These are phyloP conservation scores for Boehmeria nivea DNA, from an alignment of 306 rosid species.

Conservation along the genomic window DNA sequence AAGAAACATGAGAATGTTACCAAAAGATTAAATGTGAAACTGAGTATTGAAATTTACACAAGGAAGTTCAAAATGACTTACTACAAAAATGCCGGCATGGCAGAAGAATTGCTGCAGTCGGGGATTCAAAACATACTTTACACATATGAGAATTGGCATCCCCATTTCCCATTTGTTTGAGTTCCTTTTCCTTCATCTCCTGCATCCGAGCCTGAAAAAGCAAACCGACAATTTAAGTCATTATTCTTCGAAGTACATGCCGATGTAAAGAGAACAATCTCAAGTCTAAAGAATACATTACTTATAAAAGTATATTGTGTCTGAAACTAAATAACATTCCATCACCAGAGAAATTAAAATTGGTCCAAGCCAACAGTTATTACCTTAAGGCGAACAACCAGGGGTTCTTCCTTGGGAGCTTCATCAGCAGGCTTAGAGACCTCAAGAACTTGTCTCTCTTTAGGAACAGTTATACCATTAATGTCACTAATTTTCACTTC, in stretches of 20 bases:
- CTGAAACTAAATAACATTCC: too few relatives aligned
- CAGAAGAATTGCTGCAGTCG: slow-evolving; percentile 95
- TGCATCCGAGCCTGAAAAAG: slow-evolving; percentile 82
- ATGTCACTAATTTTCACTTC: slow-evolving; percentile 32
- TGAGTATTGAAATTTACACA: neutral
- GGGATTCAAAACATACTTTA: slow-evolving; percentile 92
- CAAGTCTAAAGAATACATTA: neutral
- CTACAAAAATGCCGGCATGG: slow-evolving; percentile 98
- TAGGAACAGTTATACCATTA: slow-evolving; percentile 26
- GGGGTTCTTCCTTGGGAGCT: slow-evolving; percentile 61
- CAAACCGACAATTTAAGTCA: neutral
- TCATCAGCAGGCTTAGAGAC: slow-evolving; percentile 48
- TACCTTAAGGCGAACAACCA: slow-evolving; percentile 94
- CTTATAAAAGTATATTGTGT: too few relatives aligned
- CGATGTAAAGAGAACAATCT: neutral
- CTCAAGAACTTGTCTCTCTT: slow-evolving; percentile 47
- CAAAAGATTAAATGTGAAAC: neutral
- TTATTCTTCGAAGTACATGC: neutral
- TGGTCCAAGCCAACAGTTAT: neutral
- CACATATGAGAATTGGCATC: slow-evolving; percentile 88
- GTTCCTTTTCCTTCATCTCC: slow-evolving; percentile 94
- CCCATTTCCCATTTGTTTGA: slow-evolving; percentile 65
- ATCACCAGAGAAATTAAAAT: too few relatives aligned
- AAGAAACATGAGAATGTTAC: neutral
- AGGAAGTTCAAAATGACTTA: slow-evolving; percentile 33